phyloP scores from a whole-genome alignment of 371 early-diverging fungal genomes.

The Rhizopus sp. region DNA sequence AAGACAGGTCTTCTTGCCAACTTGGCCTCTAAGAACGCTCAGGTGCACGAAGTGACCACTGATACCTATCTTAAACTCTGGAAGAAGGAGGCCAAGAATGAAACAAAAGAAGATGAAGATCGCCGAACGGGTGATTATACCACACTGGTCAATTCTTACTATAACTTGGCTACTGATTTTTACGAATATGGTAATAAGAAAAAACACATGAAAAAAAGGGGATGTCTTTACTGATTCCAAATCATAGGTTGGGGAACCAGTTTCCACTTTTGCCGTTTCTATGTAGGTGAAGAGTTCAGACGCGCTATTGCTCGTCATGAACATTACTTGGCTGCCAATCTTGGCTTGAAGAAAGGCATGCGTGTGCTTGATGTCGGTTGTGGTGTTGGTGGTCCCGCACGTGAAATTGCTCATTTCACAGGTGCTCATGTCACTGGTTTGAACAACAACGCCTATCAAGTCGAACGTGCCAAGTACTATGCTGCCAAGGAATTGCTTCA shows the following conservation, averaged over 20 bases:
- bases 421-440: constrained; percentile 90
- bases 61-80: constrained; percentile 67
- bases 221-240: background rate
- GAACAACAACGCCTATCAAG: constrained; percentile 96
- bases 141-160: constrained; percentile 76
- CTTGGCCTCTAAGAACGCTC: constrained; percentile 56
- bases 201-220: background rate
- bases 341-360: constrained; percentile 68
- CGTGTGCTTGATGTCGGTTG: constrained; percentile 88
- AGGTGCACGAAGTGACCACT: constrained; percentile 55
- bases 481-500: constrained; percentile 67
- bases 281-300: constrained; percentile 74
- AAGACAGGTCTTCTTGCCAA: constrained; percentile 54
- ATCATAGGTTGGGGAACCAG: constrained; percentile 74
- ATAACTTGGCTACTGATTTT: constrained; percentile 84
- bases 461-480: constrained; percentile 76
- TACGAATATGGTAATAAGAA: constrained; percentile 64
- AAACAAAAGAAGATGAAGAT: constrained; percentile 50
- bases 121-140: constrained; percentile 68
- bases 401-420: constrained; percentile 87
- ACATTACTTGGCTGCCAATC: constrained; percentile 79
- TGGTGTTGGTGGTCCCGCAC: constrained; percentile 93
- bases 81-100: constrained; percentile 48
- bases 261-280: constrained; percentile 90
- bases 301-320: constrained; percentile 91